Evolutionary conservation across 1,284 basidiomycete genomes (phyloP).

Genomic region (Ceratobasidium sp.): DNA sequence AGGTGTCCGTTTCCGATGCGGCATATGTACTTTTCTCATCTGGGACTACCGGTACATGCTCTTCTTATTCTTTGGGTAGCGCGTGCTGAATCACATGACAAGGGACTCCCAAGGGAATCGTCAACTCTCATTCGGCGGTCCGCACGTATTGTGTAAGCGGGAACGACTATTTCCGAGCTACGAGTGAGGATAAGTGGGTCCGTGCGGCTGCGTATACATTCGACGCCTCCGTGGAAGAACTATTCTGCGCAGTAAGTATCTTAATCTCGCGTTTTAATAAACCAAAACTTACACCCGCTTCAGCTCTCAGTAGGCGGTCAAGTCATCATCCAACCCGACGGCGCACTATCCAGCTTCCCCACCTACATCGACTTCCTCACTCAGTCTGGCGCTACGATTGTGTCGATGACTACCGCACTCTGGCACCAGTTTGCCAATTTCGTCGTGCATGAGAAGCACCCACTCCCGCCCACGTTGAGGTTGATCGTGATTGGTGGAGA

Average conservation of each 20-base stretch:
- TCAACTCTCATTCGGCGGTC: conserved; percentile 5
- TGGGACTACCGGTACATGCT: conserved; percentile 12
- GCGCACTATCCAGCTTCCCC: conserved; percentile 16
- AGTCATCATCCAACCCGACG: conserved; percentile 4
- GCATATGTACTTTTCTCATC: conserved; percentile 30
- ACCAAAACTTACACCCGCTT: too few species aligned
- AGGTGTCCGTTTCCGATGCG: neutral
- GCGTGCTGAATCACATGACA: neutral
- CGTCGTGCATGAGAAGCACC: neutral
- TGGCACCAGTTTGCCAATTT: conserved; percentile 23
- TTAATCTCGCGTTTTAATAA: too few species aligned
- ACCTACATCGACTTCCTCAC: conserved; percentile 17
- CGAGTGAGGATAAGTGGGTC: conserved; percentile 4
- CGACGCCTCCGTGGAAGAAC: conserved; percentile 19
- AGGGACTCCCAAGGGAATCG: conserved; percentile 15
- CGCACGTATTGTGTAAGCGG: conserved; percentile 11
- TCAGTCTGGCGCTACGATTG: conserved; percentile 2
- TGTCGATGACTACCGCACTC: conserved; percentile 7
- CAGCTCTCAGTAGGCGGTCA: conserved; percentile 14
- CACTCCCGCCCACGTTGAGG: neutral
- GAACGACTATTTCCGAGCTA: conserved; percentile 4
- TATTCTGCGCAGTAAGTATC: conserved; percentile 9
- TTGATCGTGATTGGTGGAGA: conserved; percentile 28
- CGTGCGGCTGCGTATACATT: conserved; percentile 24
- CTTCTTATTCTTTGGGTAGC: too few species aligned